phyloP scores from a whole-genome alignment of 106 monocot species.

The Posidonia australis region DNA sequence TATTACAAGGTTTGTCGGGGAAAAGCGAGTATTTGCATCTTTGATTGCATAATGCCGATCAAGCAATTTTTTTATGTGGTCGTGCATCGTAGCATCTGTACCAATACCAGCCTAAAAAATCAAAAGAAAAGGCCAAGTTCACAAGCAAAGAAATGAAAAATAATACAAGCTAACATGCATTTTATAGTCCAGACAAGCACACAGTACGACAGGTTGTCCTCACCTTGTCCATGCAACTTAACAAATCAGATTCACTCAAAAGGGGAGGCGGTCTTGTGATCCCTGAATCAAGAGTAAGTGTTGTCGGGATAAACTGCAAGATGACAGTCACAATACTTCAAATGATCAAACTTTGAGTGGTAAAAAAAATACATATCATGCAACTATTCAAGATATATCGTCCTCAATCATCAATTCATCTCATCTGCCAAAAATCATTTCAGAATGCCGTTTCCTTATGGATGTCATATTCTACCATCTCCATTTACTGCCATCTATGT shows the following conservation, averaged over 20 bases:
- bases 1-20: slow-evolving; percentile 90
- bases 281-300: slow-evolving; percentile 84
- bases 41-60: slow-evolving; percentile 87
- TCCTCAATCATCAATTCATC: too few relatives aligned
- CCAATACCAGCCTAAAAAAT: slow-evolving; percentile 78
- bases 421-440: too few relatives aligned
- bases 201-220: background rate
- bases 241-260: slow-evolving; percentile 90
- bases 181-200: background rate
- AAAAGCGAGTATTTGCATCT: slow-evolving; percentile 86
- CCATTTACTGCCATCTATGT: too few relatives aligned
- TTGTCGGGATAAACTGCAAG: slow-evolving; percentile 83
- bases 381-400: too few relatives aligned
- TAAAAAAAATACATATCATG: too few relatives aligned
- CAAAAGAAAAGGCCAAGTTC: slow-evolving; percentile 3
- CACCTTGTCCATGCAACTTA: slow-evolving; percentile 97
- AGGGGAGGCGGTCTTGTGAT: slow-evolving; percentile 95
- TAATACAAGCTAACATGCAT: background rate
- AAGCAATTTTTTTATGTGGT: slow-evolving; percentile 96
- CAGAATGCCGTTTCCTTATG: too few relatives aligned
- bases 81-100: slow-evolving; percentile 99
- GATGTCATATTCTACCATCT: too few relatives aligned
- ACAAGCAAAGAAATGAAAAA: background rate
- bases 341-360: background rate
- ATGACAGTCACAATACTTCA: slow-evolving; percentile 7